A percentile compares a stretch with the other conserved stretches of the same genome.
phyloP scores from a whole-genome alignment of 73 alveolate genomes.

The Tetrahymena malaccensis region DNA sequence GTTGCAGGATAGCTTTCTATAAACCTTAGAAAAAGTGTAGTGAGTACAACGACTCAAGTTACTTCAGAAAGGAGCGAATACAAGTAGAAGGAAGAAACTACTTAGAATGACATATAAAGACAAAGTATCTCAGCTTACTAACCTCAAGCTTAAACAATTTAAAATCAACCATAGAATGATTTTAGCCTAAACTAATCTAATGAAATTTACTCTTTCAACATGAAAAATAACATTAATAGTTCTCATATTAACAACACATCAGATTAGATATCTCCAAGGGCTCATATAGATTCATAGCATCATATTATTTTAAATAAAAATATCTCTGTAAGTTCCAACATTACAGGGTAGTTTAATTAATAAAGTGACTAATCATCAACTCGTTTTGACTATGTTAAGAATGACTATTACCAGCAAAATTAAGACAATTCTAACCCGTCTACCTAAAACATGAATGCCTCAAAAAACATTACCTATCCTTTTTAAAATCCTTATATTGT shows the following conservation, averaged over 20 bases:
- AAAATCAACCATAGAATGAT: not conserved
- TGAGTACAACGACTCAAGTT: not conserved
- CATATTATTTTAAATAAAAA: not conserved
- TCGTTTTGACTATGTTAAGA: not conserved
- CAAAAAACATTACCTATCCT: not conserved
- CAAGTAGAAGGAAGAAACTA: not conserved
- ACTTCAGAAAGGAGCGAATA: not conserved
- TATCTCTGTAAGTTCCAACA: not conserved
- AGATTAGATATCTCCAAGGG: not conserved
- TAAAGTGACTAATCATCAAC: not conserved
- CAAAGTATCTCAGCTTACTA: not conserved
- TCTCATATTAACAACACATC: not conserved
- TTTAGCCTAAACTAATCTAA: not conserved
- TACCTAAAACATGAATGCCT: not conserved
- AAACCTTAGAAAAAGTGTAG: not conserved
- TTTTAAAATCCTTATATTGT: not conserved
- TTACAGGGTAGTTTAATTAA: not conserved
- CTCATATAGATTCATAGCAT: not conserved
- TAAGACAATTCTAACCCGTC: not conserved
- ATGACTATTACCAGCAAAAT: not conserved
- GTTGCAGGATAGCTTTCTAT: not conserved
- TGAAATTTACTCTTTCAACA: not conserved
- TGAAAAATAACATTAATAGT: not conserved
- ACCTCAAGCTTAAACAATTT: not conserved
- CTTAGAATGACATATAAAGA: not conserved